Base-by-base conservation (phyloP, 179 eudicot species). In the Actinidia arguta region DNA sequence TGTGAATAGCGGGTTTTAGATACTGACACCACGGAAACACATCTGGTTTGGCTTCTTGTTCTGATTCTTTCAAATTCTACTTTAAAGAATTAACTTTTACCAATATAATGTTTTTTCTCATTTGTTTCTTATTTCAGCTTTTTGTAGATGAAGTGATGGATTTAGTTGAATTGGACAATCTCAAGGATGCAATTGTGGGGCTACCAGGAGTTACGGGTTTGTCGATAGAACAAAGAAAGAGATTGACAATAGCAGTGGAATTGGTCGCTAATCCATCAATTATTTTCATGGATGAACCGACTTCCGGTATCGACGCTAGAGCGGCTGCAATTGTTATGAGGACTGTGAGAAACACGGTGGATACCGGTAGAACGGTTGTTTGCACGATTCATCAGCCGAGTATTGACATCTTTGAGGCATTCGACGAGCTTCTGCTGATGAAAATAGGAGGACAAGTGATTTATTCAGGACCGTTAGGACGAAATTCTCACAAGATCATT, bases 281-380 rank as follows among this genome's bases (percentile, higher is more conserved):
- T 78, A 95, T 96, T 22, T 96, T 96, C 85, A 96, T 96, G 99
- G 99, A 96, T 58, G 99, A 96, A 83, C 98, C 99, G 8, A 96
- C 99, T 75, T 93, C 99, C 12, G 98, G 99, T 52, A 94, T 96
- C 50, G 99, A 96, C 87, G 99, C 99, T 51, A 90, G 99, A 78
- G 98, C 99, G n/a, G 99, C 99, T 0, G 99, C 99, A 52, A 96
- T 96, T 85, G 99, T 96, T 31, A 96, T 96, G 99, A 95, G 99
- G 82, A 88, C 98, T 9, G 98, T 95, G 54, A 89, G 98, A 85
- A 96, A 96, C 88, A 95, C 98, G 31, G 95, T 95, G 54, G 98
- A 96, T 67, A 96, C 98, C 0, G 99, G 99, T 46, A 90, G 99
- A 86, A 96, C 99, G 12, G 99, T 96, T 70, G 99, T 96, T 55